phyloP scores from a whole-genome alignment of 164 flowering plant genomes.

The Dillenia turbinata region DNA sequence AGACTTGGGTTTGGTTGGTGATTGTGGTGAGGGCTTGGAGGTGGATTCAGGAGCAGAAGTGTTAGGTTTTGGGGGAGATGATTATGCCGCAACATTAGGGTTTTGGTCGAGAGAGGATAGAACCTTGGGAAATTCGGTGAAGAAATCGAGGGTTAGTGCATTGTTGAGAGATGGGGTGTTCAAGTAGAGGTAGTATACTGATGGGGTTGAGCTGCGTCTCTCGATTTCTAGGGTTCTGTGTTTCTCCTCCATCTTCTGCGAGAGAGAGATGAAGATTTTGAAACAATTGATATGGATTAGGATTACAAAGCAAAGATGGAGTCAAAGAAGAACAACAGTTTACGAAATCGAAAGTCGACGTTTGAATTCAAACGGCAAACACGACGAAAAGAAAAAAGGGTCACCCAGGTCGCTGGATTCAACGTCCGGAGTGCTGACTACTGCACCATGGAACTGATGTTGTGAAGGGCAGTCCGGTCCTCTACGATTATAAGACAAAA shows the following conservation, averaged over 20 bases:
- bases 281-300: too few relatives aligned
- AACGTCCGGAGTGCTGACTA: slow-evolving; percentile 90
- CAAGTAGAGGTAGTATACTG: slow-evolving; percentile 44
- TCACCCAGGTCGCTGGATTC: slow-evolving; percentile 88
- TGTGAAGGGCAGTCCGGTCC: too few relatives aligned
- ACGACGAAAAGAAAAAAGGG: too few relatives aligned
- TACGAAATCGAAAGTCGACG: too few relatives aligned
- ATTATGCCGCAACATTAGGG: slow-evolving; percentile 56
- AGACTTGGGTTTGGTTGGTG: background rate
- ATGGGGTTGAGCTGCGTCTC: slow-evolving; percentile 13
- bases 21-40: slow-evolving; percentile 28
- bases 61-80: slow-evolving; percentile 51
- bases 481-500: too few relatives aligned
- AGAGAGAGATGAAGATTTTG: background rate
- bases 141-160: slow-evolving; percentile 73
- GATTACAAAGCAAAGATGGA: too few relatives aligned
- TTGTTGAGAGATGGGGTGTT: slow-evolving; percentile 58
- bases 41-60: slow-evolving; percentile 92
- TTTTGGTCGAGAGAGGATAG: slow-evolving; percentile 60
- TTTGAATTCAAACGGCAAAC: too few relatives aligned
- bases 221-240: slow-evolving; percentile 29
- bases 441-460: slow-evolving; percentile 90
- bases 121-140: slow-evolving; percentile 72
- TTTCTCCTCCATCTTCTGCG: slow-evolving; percentile 10
- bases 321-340: too few relatives aligned